Evolutionary conservation across 73 alveolate species (phyloP).

Genomic region (Tetrahymena borealis): DNA sequence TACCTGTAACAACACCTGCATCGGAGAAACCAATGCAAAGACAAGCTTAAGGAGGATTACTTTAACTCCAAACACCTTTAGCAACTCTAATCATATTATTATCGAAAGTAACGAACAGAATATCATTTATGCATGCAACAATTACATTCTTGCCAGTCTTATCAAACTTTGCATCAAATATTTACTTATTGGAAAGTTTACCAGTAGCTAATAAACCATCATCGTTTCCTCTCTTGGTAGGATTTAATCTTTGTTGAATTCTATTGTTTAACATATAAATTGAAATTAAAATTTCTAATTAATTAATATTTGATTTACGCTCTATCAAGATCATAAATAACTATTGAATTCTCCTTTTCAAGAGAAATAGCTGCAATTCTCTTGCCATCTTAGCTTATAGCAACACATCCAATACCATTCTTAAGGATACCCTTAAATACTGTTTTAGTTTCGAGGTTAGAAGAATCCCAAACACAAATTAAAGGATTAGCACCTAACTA

Average conservation of each 20-base stretch:
- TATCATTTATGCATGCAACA: slow-evolving; percentile 88
- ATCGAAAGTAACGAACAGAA: slow-evolving; percentile 63
- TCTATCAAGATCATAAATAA: slow-evolving; percentile 79
- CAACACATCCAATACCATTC: slow-evolving; percentile 81
- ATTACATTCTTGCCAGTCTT: slow-evolving; percentile 66
- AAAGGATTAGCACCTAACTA: slow-evolving; percentile 91
- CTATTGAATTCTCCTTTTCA: slow-evolving; percentile 91
- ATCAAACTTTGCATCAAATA: slow-evolving; percentile 78
- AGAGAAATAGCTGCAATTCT: slow-evolving; percentile 80
- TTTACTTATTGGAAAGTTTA: slow-evolving; percentile 81
- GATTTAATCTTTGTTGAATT: not conserved
- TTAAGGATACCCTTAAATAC: slow-evolving; percentile 74
- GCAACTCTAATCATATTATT: slow-evolving; percentile 62
- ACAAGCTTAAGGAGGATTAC: slow-evolving; percentile 60
- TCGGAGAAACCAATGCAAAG: slow-evolving; percentile 83
- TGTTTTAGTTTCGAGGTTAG: slow-evolving; percentile 72
- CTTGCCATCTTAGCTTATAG: slow-evolving; percentile 86
- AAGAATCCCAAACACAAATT: slow-evolving; percentile 87
- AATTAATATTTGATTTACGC: slow-evolving; percentile 54
- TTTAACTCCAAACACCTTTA: slow-evolving; percentile 91
- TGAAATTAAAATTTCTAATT: not conserved
- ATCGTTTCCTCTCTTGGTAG: slow-evolving; percentile 15
- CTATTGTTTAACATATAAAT: not conserved
- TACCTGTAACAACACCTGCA: slow-evolving; percentile 82
- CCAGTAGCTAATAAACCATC: slow-evolving; percentile 72